Percentiles rank a stretch among this genome's conserved stretches.
Evolutionary conservation across 129 eudicot genomes (phyloP).

Genomic region (Saposhnikovia divaricata): DNA sequence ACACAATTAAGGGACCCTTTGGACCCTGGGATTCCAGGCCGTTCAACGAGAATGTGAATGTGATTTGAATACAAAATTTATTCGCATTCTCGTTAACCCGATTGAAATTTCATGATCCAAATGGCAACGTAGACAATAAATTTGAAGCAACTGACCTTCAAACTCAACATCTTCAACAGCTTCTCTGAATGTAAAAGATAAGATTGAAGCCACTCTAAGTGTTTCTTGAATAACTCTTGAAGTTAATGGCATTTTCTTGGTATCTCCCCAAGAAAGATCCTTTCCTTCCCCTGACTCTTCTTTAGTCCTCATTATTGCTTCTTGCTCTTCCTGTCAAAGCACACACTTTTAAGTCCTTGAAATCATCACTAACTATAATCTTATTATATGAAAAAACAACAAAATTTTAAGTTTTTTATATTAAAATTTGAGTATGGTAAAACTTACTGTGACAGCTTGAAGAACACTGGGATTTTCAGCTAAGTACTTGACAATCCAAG

Average conservation of each 20-base stretch:
- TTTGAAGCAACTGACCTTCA: constrained; percentile 47
- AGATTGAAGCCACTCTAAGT: constrained; percentile 89
- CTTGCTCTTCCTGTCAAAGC: constrained; percentile 75
- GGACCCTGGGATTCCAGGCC: too few relatives aligned
- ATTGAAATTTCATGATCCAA: too few relatives aligned
- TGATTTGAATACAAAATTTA: too few relatives aligned
- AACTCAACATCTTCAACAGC: constrained; percentile 99
- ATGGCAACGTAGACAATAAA: background rate
- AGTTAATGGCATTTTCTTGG: constrained; percentile 85
- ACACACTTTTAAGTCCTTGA: constrained; percentile 10
- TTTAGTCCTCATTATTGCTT: constrained; percentile 56
- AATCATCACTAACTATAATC: background rate
- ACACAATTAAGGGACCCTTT: too few relatives aligned
- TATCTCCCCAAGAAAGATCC: constrained; percentile 63
- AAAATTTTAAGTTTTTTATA: background rate
- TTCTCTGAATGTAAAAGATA: constrained; percentile 95
- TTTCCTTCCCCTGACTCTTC: constrained; percentile 40
- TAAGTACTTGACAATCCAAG: constrained; percentile 87
- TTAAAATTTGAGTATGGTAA: background rate
- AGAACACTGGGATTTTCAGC: constrained; percentile 80
- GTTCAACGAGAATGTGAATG: too few relatives aligned
- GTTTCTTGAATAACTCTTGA: constrained; percentile 94
- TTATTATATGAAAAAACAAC: background rate
- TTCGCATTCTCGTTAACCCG: too few relatives aligned
- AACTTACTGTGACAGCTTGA: constrained; percentile 82